Base-by-base conservation (phyloP, 768 basidiomycete species). In the Xerocomellus chrysenteron region DNA sequence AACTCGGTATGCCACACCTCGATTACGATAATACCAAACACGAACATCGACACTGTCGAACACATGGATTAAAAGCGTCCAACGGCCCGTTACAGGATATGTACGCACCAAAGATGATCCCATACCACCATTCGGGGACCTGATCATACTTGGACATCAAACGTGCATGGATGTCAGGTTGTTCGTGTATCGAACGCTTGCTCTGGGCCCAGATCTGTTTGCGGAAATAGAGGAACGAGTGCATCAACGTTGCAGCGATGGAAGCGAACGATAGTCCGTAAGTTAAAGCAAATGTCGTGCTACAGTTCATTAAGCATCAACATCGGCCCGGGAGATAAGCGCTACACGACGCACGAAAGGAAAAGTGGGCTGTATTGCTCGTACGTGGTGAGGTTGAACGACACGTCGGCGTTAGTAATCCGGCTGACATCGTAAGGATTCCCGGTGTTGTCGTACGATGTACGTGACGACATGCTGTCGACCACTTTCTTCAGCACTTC, bases 231-330 rank as follows among this genome's bases (percentile, higher is more conserved):
- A 92, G 75, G 68, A 78, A 76, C 71, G 89, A 82, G 63, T 94
- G 92, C 30, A 78, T 82, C 57, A 90, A 66, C 2, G 87, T 88
- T 1, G 90, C 81, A 0, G 90, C 88, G 68, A 93, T 86, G 32
- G 84, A 80, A 2, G 90, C 90, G 61, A 94, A 93, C 17, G 87
- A 88, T 11, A 93, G 76, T 26, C 86, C 91, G 64, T 93, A 94
- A 10, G 85, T 78, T 36, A 93, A 73, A 13, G 92, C 86, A 65
- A 92, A 93, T 0, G 88, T 87, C 28, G 83, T 74, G 28, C 70
- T 70, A 46, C 24, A 19, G 1, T 4, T 1, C 9, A 0, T 14
- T 68, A 16, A 64, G 37, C 19, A 45, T 30, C 21, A 59, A 47
- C 10, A 11, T 30, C 14, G 7, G 32, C 12, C 28, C 2, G 32